Evolutionary conservation across 2,329 filamentous ascomycete genomes (phyloP).

Genomic region (Erysiphe pulchra): DNA sequence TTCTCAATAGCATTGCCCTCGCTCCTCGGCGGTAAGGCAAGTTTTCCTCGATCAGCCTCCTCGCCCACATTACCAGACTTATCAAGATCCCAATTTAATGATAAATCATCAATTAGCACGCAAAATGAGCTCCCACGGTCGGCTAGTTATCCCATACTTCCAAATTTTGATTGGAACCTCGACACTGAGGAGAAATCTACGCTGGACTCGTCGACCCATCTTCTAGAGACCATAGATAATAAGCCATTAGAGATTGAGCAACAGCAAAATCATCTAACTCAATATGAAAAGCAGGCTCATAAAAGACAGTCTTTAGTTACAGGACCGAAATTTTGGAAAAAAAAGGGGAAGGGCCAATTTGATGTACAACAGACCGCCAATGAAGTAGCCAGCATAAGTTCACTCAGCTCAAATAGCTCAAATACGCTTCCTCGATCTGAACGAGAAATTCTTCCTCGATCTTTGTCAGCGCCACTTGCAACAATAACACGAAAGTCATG

Average conservation of each 20-base stretch:
- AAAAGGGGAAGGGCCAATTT: slow-evolving; percentile 10
- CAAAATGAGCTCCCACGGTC: slow-evolving; percentile 20
- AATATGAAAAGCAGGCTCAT: slow-evolving; percentile 7
- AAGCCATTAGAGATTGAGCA: slow-evolving; percentile 2
- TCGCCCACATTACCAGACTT: slow-evolving; percentile 12
- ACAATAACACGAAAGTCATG: slow-evolving; percentile 25
- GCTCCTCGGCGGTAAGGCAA: slow-evolving; percentile 7
- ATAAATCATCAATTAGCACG: slow-evolving; percentile 2
- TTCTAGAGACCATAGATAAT: not conserved
- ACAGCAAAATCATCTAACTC: slow-evolving; percentile 3
- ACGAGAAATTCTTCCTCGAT: slow-evolving; percentile 17
- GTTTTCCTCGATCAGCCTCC: slow-evolving; percentile 13
- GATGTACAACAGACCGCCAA: slow-evolving; percentile 8
- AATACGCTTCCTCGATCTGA: slow-evolving; percentile 11
- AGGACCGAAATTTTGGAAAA: slow-evolving; percentile 14
- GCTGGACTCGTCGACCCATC: slow-evolving; percentile 4
- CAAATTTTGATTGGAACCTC: slow-evolving; percentile 13
- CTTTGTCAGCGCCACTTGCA: slow-evolving; percentile 23
- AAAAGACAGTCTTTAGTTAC: slow-evolving; percentile 13
- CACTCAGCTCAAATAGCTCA: slow-evolving; percentile 14
- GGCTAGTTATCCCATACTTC: slow-evolving; percentile 31
- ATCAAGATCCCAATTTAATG: slow-evolving; percentile 8
- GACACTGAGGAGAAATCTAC: slow-evolving; percentile 6
- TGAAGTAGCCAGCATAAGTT: slow-evolving; percentile 7
- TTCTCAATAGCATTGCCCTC: slow-evolving; percentile 11